Evolutionary conservation across 2,329 filamentous ascomycete genomes (phyloP).

Genomic region (Aureobasidium lini): DNA sequence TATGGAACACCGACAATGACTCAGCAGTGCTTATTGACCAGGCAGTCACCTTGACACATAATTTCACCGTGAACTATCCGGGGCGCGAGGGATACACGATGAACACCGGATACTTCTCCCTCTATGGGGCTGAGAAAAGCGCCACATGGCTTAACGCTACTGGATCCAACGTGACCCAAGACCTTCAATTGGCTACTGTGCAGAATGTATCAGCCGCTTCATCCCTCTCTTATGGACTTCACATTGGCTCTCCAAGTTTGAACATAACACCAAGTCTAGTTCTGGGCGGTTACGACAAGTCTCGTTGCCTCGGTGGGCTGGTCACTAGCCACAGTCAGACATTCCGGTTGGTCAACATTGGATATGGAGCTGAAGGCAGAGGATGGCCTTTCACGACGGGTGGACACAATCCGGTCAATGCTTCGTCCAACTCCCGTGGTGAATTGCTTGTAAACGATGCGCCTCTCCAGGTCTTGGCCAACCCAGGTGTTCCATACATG

Average conservation of each 20-base stretch:
- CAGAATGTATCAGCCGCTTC: background rate
- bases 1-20: background rate
- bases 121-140: background rate
- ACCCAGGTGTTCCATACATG: conserved; percentile 5
- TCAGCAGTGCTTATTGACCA: background rate
- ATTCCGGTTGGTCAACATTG: background rate
- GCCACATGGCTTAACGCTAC: background rate
- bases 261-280: background rate
- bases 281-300: conserved; percentile 1
- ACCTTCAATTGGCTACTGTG: background rate
- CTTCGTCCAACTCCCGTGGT: background rate
- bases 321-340: background rate
- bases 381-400: background rate
- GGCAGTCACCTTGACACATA: background rate
- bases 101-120: conserved; percentile 6
- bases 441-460: background rate
- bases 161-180: background rate
- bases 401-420: background rate
- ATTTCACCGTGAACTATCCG: background rate
- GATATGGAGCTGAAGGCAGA: background rate
- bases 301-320: background rate
- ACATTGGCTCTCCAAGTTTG: background rate
- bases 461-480: background rate
- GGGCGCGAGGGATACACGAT: background rate
- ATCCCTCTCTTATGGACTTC: conserved; percentile 5